Base-by-base conservation (phyloP, 2,329 filamentous ascomycete genomes). In the Verticillium alfalfae region DNA sequence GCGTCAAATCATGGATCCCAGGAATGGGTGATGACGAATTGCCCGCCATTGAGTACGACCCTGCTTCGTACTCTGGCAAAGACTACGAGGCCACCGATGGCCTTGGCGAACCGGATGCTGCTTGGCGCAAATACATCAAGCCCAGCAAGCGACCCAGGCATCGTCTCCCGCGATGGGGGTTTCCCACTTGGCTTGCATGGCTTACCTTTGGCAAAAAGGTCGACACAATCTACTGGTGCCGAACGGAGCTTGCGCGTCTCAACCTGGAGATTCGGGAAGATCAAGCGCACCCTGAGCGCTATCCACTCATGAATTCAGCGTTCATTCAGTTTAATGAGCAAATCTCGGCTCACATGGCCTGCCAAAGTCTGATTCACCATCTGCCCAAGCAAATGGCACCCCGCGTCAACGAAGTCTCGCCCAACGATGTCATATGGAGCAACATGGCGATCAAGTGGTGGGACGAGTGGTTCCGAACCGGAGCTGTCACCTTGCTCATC, bases 271-370 rank as follows among this genome's bases (percentile, higher is more conserved):
- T 99, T 60, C 93, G 97, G 68, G 80, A 89, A 55, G 95, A 98
- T 67, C 95, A 99, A 72, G 84, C 89, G 60, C 83, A 95, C 57
- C 89, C 91, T 0, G 93, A 97, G 67, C 87, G 89, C 5, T 98
- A 92, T 65, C 93, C 94, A 0, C 78, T 93, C 56, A 96, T 97
- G 93, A 97, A 91, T 70, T 97, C 94, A 1, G 95, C 95, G 0
- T 99, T 99, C 68, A 93, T 99, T 64, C 95, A 99, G 72, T 99
- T 99, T 82, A 97, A 99, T 70, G 90, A 97, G 71, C 95, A 99
- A 72, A 91, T 97, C 1, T 93, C 94, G 6, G 95, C 95, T 0
- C 95, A 99, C 70, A 98, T 99, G 95, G 95, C 94, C 62, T 97
- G 93, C 72, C 95, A 99, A 73, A 88, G 92, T 57, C 83, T 96